Percentiles rank a stretch among this genome's conserved stretches.
These are phyloP conservation scores for Gaeumannomyces sp. DNA, from an alignment of 2,329 filamentous ascomycete species.

Conservation along the genomic window DNA sequence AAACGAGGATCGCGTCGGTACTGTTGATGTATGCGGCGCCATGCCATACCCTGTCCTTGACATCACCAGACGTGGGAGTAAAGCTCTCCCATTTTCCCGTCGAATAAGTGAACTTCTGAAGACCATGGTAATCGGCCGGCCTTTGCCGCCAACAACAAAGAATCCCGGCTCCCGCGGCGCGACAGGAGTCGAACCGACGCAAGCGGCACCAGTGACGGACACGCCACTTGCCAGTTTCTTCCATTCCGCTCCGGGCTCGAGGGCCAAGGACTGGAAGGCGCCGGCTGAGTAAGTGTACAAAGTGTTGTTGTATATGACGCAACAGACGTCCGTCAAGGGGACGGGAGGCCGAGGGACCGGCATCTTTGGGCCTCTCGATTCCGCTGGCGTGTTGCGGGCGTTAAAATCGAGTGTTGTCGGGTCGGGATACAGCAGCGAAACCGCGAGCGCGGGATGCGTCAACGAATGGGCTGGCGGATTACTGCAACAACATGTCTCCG, in stretches of 20 bases:
- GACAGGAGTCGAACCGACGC: slow-evolving; percentile 62
- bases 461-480: background rate
- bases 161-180: slow-evolving; percentile 56
- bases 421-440: background rate
- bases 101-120: slow-evolving; percentile 61
- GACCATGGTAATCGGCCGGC: slow-evolving; percentile 57
- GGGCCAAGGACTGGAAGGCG: slow-evolving; percentile 67
- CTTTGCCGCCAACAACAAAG: slow-evolving; percentile 74
- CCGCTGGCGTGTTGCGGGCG: background rate
- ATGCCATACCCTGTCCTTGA: slow-evolving; percentile 68
- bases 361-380: slow-evolving; percentile 43
- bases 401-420: background rate
- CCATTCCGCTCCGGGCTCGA: slow-evolving; percentile 70
- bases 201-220: slow-evolving; percentile 67
- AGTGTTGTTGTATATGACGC: slow-evolving; percentile 71
- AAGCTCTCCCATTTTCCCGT: slow-evolving; percentile 48
- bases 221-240: slow-evolving; percentile 56
- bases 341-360: slow-evolving; percentile 63
- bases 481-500: slow-evolving; percentile 11
- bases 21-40: slow-evolving; percentile 67
- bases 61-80: slow-evolving; percentile 38
- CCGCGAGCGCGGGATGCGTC: background rate
- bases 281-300: slow-evolving; percentile 76
- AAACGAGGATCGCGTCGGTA: slow-evolving; percentile 69
- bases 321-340: slow-evolving; percentile 71